Evolutionary conservation across 2,329 filamentous ascomycete species (phyloP).

Genomic region (Thielaviopsis musarum): DNA sequence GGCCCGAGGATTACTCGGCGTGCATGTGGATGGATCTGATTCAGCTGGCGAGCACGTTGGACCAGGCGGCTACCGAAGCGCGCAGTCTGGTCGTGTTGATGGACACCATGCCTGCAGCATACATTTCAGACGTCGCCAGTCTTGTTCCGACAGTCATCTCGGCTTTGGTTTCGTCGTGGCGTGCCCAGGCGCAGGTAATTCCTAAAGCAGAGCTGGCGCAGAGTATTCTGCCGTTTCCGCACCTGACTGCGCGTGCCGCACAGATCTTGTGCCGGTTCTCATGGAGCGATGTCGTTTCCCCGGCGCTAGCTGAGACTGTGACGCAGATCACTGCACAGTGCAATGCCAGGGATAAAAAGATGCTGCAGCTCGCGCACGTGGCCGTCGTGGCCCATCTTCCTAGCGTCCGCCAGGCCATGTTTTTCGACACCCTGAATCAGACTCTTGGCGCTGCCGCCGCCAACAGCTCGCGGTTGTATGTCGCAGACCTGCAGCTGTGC

Average conservation of each 20-base stretch:
- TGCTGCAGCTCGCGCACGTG: slow-evolving; percentile 12
- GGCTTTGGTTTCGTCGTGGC: background rate
- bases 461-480: background rate
- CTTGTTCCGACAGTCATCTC: background rate
- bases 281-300: background rate
- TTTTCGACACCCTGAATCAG: slow-evolving; percentile 12
- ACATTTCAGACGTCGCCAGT: background rate
- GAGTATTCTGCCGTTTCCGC: slow-evolving; percentile 7
- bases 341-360: background rate
- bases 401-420: slow-evolving; percentile 8
- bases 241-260: slow-evolving; percentile 5
- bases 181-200: background rate
- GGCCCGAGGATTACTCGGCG: slow-evolving; percentile 2
- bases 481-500: slow-evolving; percentile 13
- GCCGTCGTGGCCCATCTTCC: slow-evolving; percentile 14
- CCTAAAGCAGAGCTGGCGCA: background rate
- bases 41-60: slow-evolving; percentile 1
- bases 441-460: no score
- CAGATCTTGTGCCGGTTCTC: slow-evolving; percentile 5
- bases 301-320: background rate
- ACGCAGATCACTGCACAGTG: no score
- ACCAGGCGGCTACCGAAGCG: slow-evolving; percentile 4
- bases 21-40: slow-evolving; percentile 10
- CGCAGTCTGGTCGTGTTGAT: slow-evolving; percentile 4
- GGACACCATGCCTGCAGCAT: slow-evolving; percentile 3